Conservation (phyloP, 2,329 filamentous ascomycete species). For the Microcyclospora pomicola region DNA sequence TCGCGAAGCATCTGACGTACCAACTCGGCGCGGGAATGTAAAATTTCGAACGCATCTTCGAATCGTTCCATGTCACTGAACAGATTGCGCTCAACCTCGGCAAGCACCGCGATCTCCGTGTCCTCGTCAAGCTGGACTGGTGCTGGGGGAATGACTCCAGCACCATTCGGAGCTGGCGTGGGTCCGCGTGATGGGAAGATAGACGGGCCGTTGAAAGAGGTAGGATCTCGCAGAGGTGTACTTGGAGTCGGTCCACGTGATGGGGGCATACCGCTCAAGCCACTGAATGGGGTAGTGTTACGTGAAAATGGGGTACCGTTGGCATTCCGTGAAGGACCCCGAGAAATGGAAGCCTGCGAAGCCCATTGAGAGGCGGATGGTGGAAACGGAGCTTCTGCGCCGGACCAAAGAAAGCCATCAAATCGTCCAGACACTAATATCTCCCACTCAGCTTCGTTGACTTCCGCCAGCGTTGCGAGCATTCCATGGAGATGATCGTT, state of each 20-base stretch:
- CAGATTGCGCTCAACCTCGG: constrained; percentile 85
- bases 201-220: constrained; percentile 10
- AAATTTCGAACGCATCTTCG: constrained; percentile 81
- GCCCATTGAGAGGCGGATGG: constrained; percentile 18
- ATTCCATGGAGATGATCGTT: constrained; percentile 73
- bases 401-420: constrained; percentile 89
- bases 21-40: constrained; percentile 73
- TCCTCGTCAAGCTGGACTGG: constrained; percentile 88
- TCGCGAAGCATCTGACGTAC: constrained; percentile 69
- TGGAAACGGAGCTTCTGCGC: constrained; percentile 50
- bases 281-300: constrained; percentile 42
- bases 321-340: constrained; percentile 25
- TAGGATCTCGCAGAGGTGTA: constrained; percentile 17
- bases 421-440: constrained; percentile 88
- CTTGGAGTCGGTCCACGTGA: constrained; percentile 38
- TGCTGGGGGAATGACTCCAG: constrained; percentile 28
- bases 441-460: constrained; percentile 90
- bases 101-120: constrained; percentile 76
- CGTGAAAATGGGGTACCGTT: constrained; percentile 27
- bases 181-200: constrained; percentile 21
- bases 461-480: constrained; percentile 72
- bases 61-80: constrained; percentile 88
- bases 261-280: constrained; percentile 40
- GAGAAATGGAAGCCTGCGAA: constrained; percentile 14
- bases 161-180: constrained; percentile 19